Base-by-base conservation (phyloP, 139 green algal species). In the Tetradesmus obliquus region DNA sequence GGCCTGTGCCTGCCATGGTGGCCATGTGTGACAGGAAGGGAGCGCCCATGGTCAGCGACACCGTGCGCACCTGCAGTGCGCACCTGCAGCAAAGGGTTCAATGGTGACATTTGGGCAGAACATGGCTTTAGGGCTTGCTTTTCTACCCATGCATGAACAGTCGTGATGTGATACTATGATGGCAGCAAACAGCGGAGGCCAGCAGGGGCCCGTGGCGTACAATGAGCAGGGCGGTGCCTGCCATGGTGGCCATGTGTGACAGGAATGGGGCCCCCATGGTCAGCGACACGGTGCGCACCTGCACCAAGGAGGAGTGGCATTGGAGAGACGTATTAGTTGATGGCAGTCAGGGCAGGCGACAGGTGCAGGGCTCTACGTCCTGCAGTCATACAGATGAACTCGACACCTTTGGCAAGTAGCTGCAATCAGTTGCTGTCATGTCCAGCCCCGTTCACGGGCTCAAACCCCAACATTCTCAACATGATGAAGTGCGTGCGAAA, bases 121-220 rank as follows among this genome's bases (percentile, higher is more conserved):
- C 32, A 45, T 45, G 32, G 32, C 32, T 45, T 45, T 45, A 45
- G 32, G 60, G 13, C 10, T 72, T 10, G 10, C 60, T 72, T 72
- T 72, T 72, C n/a, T 32, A 10, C 32, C 66, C 82, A 79, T 83
- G 7, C 71, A 24, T 72, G 10, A 45, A 45, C 32, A 45, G 32
- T 45, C 32, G 32, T 45, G 32, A 45, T 12, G 24, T 19, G 15
- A 86, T 45, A 45, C 32, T 95, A 95, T 13, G 93, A 94, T 53
- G 97, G 90, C 87, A 97, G 94, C 9, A 87, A 5, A 96, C 71
- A 15, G 95, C 84, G 51, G 93, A 95, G 80, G 95, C 96, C 20
- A 99, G 91, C 57, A 97, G 80, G 0, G 96, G 93, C 0, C 93
- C 94, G 91, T 98, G 96, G 2, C 97, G 93, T 0, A 82, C 96